These are phyloP conservation scores for Boletus subcaerulescens DNA, from an alignment of 768 basidiomycete genomes.

Conservation along the genomic window DNA sequence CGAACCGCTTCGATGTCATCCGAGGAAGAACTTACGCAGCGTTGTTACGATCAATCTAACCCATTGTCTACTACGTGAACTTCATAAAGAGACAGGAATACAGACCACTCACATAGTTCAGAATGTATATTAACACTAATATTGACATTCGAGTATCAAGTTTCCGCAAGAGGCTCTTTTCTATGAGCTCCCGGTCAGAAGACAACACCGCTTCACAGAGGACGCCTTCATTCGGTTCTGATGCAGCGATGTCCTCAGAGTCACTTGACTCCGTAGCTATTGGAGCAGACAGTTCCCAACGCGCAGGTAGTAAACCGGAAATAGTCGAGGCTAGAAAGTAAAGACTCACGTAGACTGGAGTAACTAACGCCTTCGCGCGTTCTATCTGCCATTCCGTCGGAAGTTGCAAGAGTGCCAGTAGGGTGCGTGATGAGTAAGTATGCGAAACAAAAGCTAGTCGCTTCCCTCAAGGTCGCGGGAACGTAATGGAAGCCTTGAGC, in stretches of 20 bases:
- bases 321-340: background rate
- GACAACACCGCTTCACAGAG: background rate
- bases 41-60: constrained; percentile 69
- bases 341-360: constrained; percentile 15
- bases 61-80: background rate
- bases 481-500: no score
- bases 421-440: no score
- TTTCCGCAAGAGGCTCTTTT: constrained; percentile 41
- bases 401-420: no score
- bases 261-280: constrained; percentile 6
- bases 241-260: background rate
- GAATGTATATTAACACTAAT: constrained; percentile 33
- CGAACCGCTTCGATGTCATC: background rate
- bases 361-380: no score
- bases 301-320: no score
- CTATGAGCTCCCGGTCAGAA: constrained; percentile 34
- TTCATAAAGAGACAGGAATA: background rate
- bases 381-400: no score
- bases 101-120: constrained; percentile 33
- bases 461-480: no score
- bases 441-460: no score
- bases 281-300: no score
- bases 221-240: background rate
- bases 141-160: constrained; percentile 36
- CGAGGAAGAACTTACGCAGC: constrained; percentile 45